These are phyloP conservation scores for Saprolegnia parasitica DNA, from an alignment of 352 stramenopile genomes.

Conservation along the genomic window DNA sequence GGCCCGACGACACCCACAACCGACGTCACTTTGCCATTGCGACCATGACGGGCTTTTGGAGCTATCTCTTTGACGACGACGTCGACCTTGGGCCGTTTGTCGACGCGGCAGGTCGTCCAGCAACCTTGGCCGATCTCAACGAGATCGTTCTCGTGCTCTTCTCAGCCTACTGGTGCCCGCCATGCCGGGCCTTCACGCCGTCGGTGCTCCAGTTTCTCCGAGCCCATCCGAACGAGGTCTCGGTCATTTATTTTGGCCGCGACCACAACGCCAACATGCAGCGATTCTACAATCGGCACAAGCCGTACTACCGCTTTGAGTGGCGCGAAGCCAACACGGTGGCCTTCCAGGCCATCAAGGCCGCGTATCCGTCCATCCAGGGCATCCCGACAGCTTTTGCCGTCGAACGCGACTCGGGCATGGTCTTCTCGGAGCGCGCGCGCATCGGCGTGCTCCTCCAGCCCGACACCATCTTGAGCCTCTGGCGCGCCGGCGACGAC, in stretches of 20 bases:
- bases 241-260: conserved; percentile 3
- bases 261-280: conserved; percentile 6
- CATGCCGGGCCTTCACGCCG: conserved; percentile 81
- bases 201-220: too few species aligned
- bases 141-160: conserved; percentile 17
- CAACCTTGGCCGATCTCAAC: conserved; percentile 16
- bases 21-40: too few species aligned
- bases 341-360: conserved; percentile 1
- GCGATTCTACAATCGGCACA: background rate
- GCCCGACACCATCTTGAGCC: background rate
- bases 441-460: background rate
- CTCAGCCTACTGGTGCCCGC: conserved; percentile 89
- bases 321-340: background rate
- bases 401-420: conserved; percentile 1
- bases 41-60: too few species aligned
- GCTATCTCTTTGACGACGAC: too few species aligned
- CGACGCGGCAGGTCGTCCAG: background rate
- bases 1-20: too few species aligned
- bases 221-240: background rate
- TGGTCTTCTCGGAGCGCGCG: background rate
- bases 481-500: background rate
- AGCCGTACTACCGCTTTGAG: background rate
- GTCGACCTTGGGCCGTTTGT: background rate
- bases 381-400: conserved; percentile 8
- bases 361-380: conserved; percentile 6